Evolutionary conservation across 345 rosid genomes (phyloP).

Genomic region (Cardamine resedifolia): DNA sequence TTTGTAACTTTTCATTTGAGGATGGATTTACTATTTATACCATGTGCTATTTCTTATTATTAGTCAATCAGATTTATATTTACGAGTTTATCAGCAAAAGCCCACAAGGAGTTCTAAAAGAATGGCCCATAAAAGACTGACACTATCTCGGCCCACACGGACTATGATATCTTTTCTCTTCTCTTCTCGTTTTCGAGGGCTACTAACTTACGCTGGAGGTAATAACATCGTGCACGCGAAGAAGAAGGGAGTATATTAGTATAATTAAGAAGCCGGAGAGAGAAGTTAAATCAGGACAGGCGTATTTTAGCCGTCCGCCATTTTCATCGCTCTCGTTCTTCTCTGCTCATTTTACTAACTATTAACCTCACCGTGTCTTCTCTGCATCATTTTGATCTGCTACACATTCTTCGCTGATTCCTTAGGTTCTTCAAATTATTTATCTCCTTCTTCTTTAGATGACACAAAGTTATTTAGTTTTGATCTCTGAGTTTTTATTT

Average conservation of each 20-base stretch:
- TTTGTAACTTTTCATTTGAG: neutral
- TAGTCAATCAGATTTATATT: neutral
- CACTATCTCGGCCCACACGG: neutral
- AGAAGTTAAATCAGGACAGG: constrained; percentile 22
- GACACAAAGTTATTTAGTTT: constrained; percentile 1
- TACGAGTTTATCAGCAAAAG: neutral
- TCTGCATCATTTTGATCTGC: constrained; percentile 29
- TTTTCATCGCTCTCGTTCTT: constrained; percentile 32
- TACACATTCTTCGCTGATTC: constrained; percentile 14
- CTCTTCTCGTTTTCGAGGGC: neutral
- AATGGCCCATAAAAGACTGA: neutral
- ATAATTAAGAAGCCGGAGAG: neutral
- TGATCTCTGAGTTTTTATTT: constrained; percentile 9
- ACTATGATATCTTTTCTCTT: neutral
- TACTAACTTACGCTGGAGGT: constrained; percentile 29
- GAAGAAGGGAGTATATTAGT: constrained; percentile 21
- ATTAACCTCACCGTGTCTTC: neutral
- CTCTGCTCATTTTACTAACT: constrained; percentile 29
- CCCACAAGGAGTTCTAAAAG: neutral
- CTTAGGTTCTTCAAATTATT: constrained; percentile 7
- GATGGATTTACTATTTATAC: neutral
- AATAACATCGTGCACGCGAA: constrained; percentile 38
- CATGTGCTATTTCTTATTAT: neutral
- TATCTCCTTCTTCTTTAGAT: constrained; percentile 6
- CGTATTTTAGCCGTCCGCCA: constrained; percentile 42